Conservation (phyloP, 805 yeast species). For the Candida krabiensis region DNA sequence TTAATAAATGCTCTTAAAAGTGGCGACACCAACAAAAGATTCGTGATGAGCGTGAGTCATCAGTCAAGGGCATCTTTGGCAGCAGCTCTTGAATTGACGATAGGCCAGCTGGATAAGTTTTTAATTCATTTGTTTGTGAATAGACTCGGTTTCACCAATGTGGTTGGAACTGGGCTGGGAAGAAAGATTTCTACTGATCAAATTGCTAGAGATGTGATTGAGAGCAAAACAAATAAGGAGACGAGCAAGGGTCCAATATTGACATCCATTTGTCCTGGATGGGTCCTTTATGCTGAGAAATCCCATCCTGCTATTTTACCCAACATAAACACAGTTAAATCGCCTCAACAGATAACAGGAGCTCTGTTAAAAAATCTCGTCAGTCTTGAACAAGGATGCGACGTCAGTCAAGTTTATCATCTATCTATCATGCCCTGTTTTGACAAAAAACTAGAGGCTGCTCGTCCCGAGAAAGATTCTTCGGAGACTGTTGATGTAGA, state of each 20-base stretch:
- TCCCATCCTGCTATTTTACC: constrained; percentile 86
- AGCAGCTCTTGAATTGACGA: constrained; percentile 53
- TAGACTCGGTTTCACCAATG: constrained; percentile 64
- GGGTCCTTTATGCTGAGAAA: constrained; percentile 94
- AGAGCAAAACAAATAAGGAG: constrained; percentile 9
- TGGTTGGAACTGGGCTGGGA: constrained; percentile 86
- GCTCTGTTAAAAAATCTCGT: constrained; percentile 59
- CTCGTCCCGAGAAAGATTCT: constrained; percentile 64
- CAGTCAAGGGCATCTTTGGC: constrained; percentile 86
- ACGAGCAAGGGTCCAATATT: constrained; percentile 48
- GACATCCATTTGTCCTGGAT: constrained; percentile 89
- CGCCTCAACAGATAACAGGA: constrained; percentile 95
- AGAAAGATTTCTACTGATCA: constrained; percentile 60
- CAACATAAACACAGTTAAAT: constrained; percentile 67
- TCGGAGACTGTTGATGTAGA: constrained; percentile 64
- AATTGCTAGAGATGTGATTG: constrained; percentile 42
- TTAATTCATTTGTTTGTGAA: constrained; percentile 57
- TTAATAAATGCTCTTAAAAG: constrained; percentile 57
- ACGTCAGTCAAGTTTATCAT: constrained; percentile 56
- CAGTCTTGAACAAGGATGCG: constrained; percentile 33
- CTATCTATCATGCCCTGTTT: constrained; percentile 94
- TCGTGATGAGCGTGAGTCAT: constrained; percentile 80
- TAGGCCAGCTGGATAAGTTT: constrained; percentile 60
- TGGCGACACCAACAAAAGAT: constrained; percentile 36
- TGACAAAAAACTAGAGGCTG: constrained; percentile 93